These are phyloP conservation scores for Colletotrichum lini DNA, from an alignment of 2,329 filamentous ascomycete genomes.

Conservation along the genomic window DNA sequence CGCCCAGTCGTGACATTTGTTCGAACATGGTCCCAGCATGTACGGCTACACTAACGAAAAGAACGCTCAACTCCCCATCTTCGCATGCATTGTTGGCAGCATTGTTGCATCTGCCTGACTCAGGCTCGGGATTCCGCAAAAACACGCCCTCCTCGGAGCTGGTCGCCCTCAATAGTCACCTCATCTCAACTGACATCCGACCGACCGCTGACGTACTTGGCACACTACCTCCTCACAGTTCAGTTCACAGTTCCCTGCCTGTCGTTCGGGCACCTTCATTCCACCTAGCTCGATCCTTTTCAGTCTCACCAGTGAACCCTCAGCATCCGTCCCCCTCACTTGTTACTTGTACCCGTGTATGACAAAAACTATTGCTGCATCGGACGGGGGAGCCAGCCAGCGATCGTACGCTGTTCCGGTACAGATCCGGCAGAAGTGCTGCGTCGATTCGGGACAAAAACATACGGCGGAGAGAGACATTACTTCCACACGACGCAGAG, in stretches of 20 bases:
- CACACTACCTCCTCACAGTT: slow-evolving; percentile 5
- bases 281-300: slow-evolving; percentile 7
- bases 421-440: slow-evolving; percentile 34
- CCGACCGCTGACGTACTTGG: slow-evolving; percentile 30
- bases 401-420: slow-evolving; percentile 33
- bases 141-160: slow-evolving; percentile 6
- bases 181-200: slow-evolving; percentile 28
- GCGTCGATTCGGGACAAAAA: slow-evolving; percentile 33
- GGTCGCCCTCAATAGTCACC: slow-evolving; percentile 25
- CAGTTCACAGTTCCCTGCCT: background rate
- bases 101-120: slow-evolving; percentile 34
- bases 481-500: background rate
- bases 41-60: too few species aligned
- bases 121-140: slow-evolving; percentile 14
- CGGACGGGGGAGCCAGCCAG: background rate
- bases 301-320: slow-evolving; percentile 30
- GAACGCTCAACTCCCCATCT: slow-evolving; percentile 1
- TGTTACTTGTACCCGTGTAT: background rate
- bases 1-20: too few species aligned
- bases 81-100: background rate
- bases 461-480: slow-evolving; percentile 24
- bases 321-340: slow-evolving; percentile 14
- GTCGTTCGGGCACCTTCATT: slow-evolving; percentile 1
- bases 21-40: too few species aligned
- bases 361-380: slow-evolving; percentile 17